Evolutionary conservation across 495 filamentous ascomycete species (phyloP), one percentile per base, ranked within the genome.

Genomic region (Saxispiralis lemnorum): DNA sequence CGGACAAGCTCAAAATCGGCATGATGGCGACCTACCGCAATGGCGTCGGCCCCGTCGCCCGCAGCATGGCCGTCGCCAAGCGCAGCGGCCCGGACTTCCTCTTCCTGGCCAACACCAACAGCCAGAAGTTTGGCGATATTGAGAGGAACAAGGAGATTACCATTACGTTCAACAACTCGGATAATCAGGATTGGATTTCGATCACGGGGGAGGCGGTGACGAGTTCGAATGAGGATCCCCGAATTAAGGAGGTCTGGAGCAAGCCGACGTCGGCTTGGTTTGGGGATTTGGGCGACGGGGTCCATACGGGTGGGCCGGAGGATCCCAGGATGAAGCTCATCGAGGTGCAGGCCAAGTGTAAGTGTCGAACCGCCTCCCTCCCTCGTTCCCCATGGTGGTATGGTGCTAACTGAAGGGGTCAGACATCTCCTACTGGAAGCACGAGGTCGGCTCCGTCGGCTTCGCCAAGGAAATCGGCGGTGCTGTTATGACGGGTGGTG

Each of bases 91-190:
- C 65, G 16, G 64, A 68, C 50, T 59, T 66, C 47, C 57, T 63
- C 49, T 66, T 63, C 58, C 56, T 68, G 41, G 56, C 60, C 51
- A 68, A 68, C 54, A 44, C n/a, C 1, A 51, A 66, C 52, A 61
- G 58, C 34, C 40, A 58, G 21, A 68, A 68, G 32, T 66, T 66
- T 51, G 17, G 46, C 30, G 65, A 68, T 46, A 45, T 68, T 31
- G 46, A 56, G 32, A 17, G 46, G 38, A 56, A 56, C 56, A 45
- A 40, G 2, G 55, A 51, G 14, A 53, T 46, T 35, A 56, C 59
- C 35, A 32, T 67, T 31, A 61, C 56, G 20, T 66, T 66, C 55
- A 62, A 67, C 38, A 54, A 66, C 52, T 44, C 35, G 38, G 56
- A 41, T 9, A 56, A 47, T 10, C 59, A 64, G 43, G 56, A 65